Base-by-base conservation (phyloP, 2,329 filamentous ascomycete species). In the Talaromyces verruculosus region DNA sequence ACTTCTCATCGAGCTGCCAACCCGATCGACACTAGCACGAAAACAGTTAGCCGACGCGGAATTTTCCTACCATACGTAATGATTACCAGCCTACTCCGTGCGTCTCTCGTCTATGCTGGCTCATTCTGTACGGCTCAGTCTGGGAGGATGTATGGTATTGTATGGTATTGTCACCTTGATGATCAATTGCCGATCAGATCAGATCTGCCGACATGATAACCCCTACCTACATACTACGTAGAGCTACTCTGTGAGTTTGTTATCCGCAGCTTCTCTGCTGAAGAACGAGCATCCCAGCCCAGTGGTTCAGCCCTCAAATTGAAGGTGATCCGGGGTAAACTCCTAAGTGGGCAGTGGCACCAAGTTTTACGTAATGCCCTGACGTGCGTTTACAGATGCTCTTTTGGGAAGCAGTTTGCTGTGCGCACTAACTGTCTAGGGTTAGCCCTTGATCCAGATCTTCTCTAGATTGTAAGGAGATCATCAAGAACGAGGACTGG, bases 151-250 rank as follows among this genome's bases (percentile, higher is more conserved):
- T 57, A 57, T 25, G 53, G 53, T 39, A 57, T 39, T 11, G 53
- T 57, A 57, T 25, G 53, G 53, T 57, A 57, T 39, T 39, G 53
- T 57, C 53, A 57, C 33, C 33, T 33, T 25, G 53, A 22, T 19
- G n/a, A 33, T n/a, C n/a, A 15, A 45, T 45, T 11, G 13, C 13
- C 25, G 13, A 15, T 30, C 19, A 15, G 51, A 39, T 57, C 53
- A 1, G 8, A 22, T 37, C 30, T 19, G n/a, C 47, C 13, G 7
- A 19, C 43, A 11, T 22, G 41, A 19, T 45, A 45, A 22, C n/a
- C 41, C 41, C 41, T 45, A 45, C 33, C 8, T 11, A 35, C 6
- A 7, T 30, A 25, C 30, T 30, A 25, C 25, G 30, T 30, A 30
- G 4, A 33, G 2, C 8, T 35, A 35, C 8, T 10, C 33, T 33